Conservation (phyloP, 306 rosid genomes). For the Quercus parvula region DNA sequence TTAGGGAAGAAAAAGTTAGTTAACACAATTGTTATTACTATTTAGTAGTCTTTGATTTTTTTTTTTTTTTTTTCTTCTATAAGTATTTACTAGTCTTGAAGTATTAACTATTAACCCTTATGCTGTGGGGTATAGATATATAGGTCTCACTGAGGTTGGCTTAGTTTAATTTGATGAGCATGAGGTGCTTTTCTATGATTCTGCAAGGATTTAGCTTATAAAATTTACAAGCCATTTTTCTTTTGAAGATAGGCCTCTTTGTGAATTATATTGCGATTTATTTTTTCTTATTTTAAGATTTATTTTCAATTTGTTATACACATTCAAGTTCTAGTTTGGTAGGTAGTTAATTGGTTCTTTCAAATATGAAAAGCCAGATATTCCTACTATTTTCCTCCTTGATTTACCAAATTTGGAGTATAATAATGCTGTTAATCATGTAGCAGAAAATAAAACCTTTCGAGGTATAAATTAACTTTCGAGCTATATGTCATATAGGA, state of each 20-base stretch:
- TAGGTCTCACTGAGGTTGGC: neutral
- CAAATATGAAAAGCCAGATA: neutral
- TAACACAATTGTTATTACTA: neutral
- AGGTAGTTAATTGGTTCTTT: neutral
- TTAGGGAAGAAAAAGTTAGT: conserved; percentile 9
- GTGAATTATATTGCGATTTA: neutral
- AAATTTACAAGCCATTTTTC: neutral
- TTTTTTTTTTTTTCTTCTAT: too few species aligned
- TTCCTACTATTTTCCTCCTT: neutral
- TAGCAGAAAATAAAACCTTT: neutral
- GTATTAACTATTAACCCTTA: neutral
- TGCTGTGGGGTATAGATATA: neutral
- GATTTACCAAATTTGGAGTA: neutral
- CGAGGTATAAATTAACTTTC: neutral
- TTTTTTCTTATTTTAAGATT: neutral
- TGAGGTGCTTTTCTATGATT: neutral
- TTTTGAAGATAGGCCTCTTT: neutral
- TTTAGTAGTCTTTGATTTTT: too few species aligned
- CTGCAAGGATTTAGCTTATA: neutral
- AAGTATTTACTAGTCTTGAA: too few species aligned
- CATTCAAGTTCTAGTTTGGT: neutral
- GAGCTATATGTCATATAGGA: neutral
- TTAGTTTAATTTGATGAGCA: neutral
- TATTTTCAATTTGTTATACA: neutral
- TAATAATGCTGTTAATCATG: neutral